Percentiles rank a stretch among this genome's conserved stretches.
Conservation (phyloP, 345 rosid genomes). For the Pistacia integerrima region DNA sequence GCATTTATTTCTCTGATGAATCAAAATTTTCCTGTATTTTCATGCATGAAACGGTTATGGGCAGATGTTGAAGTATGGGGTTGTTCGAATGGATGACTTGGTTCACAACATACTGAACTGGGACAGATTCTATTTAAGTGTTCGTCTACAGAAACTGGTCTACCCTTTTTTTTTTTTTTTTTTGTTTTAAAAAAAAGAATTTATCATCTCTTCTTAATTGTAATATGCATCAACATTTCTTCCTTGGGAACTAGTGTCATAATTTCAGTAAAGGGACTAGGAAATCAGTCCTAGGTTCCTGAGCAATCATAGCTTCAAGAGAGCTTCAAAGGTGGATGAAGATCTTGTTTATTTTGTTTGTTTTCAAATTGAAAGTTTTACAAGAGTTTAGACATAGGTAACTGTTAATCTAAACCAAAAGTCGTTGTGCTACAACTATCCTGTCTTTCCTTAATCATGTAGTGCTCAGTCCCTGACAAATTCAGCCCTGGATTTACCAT, state of each 20-base stretch:
- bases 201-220: neutral
- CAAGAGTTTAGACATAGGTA: neutral
- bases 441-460: neutral
- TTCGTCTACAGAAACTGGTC: conserved; percentile 86
- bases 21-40: conserved; percentile 5
- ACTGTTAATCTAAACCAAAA: neutral
- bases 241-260: neutral
- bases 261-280: neutral
- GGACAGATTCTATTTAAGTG: conserved; percentile 82
- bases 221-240: neutral
- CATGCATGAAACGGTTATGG: conserved; percentile 22
- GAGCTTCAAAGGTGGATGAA: neutral
- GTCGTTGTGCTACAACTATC: neutral
- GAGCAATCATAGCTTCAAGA: neutral
- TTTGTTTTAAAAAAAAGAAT: no score
- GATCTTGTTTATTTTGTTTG: neutral
- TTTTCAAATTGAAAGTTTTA: neutral
- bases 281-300: neutral
- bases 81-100: conserved; percentile 80
- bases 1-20: neutral
- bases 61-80: conserved; percentile 91
- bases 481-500: neutral
- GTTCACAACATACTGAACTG: conserved; percentile 67
- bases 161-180: conserved; percentile 2
- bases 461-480: neutral